Conservation (phyloP, 192 early-diverging fungal genomes). For the Umbelopsis vinacea region DNA sequence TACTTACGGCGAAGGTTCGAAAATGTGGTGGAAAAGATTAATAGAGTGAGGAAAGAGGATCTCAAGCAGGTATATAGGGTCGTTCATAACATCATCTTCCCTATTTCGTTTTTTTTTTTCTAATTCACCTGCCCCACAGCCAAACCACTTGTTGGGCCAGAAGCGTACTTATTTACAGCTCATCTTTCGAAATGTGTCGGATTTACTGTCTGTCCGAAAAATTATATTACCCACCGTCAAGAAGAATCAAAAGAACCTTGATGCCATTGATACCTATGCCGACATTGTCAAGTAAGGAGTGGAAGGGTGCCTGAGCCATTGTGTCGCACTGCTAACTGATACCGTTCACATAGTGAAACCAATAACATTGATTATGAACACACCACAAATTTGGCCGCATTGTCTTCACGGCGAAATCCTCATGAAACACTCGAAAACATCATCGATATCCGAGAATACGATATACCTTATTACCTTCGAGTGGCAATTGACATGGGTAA, state of each 20-base stretch:
- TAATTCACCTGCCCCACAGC: slow-evolving; percentile 48
- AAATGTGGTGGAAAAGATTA: slow-evolving; percentile 64
- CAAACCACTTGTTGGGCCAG: slow-evolving; percentile 87
- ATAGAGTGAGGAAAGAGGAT: slow-evolving; percentile 79
- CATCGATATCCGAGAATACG: slow-evolving; percentile 93
- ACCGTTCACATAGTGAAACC: slow-evolving; percentile 16
- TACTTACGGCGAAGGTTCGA: slow-evolving; percentile 77
- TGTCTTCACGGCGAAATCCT: slow-evolving; percentile 41
- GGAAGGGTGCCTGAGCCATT: too few relatives aligned
- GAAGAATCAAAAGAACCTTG: slow-evolving; percentile 69
- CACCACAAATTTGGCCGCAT: slow-evolving; percentile 2
- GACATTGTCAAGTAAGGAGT: slow-evolving; percentile 61
- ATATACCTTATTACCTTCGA: slow-evolving; percentile 95
- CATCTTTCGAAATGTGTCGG: slow-evolving; percentile 80
- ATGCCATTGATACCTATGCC: slow-evolving; percentile 71
- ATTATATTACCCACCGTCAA: slow-evolving; percentile 69
- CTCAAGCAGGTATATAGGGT: slow-evolving; percentile 70
- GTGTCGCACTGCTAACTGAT: too few relatives aligned
- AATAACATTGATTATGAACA: slow-evolving; percentile 33
- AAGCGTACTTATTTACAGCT: slow-evolving; percentile 77
- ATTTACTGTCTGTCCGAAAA: slow-evolving; percentile 78
- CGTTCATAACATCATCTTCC: neutral
- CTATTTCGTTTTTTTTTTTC: neutral
- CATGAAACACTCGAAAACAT: slow-evolving; percentile 71
- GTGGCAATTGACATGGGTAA: slow-evolving; percentile 91